Evolutionary conservation across 2,329 filamentous ascomycete species (phyloP).

Genomic region (Elsinoe perseae): DNA sequence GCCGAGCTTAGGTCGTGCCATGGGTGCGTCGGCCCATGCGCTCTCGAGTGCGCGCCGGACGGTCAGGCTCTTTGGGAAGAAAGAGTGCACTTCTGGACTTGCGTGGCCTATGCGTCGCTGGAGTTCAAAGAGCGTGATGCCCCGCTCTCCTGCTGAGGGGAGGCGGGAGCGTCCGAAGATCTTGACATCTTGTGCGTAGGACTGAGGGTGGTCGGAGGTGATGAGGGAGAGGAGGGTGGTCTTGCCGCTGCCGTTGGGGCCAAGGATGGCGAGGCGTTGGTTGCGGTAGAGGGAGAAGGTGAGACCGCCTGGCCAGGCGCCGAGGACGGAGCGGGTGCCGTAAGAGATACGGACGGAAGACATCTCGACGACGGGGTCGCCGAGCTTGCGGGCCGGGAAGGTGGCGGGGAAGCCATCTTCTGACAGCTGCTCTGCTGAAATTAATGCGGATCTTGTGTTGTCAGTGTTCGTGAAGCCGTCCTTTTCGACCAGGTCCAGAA

Average conservation of each 20-base stretch:
- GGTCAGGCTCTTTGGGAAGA: constrained; percentile 73
- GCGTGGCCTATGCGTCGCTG: constrained; percentile 86
- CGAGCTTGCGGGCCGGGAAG: constrained; percentile 32
- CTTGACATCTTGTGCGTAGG: constrained; percentile 79
- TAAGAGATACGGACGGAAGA: constrained; percentile 75
- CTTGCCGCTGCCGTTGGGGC: constrained; percentile 89
- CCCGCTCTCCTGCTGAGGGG: constrained; percentile 61
- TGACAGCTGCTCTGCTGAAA: neutral
- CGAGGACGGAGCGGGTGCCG: constrained; percentile 62
- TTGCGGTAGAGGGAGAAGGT: constrained; percentile 77
- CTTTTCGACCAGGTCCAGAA: constrained; percentile 44
- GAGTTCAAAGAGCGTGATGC: constrained; percentile 86
- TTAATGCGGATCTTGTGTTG: neutral
- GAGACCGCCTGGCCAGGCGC: constrained; percentile 69
- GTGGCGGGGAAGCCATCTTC: constrained; percentile 24
- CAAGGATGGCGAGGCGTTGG: constrained; percentile 86
- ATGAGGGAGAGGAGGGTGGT: constrained; percentile 89
- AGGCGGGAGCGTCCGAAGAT: constrained; percentile 78
- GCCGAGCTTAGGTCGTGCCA: constrained; percentile 59
- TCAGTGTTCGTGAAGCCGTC: constrained; percentile 14
- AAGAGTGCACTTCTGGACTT: constrained; percentile 85
- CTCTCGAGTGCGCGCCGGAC: constrained; percentile 70
- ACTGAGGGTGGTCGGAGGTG: constrained; percentile 90
- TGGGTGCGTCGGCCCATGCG: constrained; percentile 85
- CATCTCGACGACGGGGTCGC: constrained; percentile 79